Percentiles rank a stretch among this genome's conserved stretches.
phyloP scores from a whole-genome alignment of 176 grass and related monocot genomes.

The Bolboschoenus planiculmis region DNA sequence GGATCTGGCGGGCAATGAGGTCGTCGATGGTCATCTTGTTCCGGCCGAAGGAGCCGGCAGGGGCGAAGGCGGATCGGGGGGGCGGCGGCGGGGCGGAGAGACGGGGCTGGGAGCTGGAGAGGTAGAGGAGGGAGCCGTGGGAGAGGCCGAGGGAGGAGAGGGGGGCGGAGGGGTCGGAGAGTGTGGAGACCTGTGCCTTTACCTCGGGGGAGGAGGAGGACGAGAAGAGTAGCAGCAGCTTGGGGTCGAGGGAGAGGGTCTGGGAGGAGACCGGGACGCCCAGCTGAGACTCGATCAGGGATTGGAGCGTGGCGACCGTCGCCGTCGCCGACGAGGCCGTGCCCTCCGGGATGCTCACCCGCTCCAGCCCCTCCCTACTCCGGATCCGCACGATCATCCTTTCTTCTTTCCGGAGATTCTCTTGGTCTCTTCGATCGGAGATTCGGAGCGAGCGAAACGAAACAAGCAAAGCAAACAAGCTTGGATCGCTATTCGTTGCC shows the following conservation, averaged over 20 bases:
- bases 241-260: conserved; percentile 55
- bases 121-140: conserved; percentile 67
- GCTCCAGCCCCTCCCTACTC: conserved; percentile 71
- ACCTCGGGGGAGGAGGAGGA: neutral
- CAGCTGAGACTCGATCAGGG: conserved; percentile 51
- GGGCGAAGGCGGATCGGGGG: conserved; percentile 33
- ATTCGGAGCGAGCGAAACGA: too few species aligned
- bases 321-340: neutral
- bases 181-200: too few species aligned
- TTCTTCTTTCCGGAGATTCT: too few species aligned
- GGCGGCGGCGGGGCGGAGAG: conserved; percentile 27
- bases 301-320: conserved; percentile 54
- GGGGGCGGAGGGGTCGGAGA: conserved; percentile 17
- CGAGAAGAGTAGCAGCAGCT: conserved; percentile 44
- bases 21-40: conserved; percentile 95
- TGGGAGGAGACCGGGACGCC: conserved; percentile 44
- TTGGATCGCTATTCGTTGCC: too few species aligned
- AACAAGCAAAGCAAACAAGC: too few species aligned
- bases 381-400: conserved; percentile 82
- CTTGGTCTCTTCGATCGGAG: neutral
- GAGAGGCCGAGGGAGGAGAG: conserved; percentile 50
- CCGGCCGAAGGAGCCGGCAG: conserved; percentile 63
- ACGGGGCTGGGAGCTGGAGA: conserved; percentile 31
- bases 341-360: conserved; percentile 50
- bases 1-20: conserved; percentile 93